Conservation (phyloP, 2,329 filamentous ascomycete genomes). For the Exophiala sp. region DNA sequence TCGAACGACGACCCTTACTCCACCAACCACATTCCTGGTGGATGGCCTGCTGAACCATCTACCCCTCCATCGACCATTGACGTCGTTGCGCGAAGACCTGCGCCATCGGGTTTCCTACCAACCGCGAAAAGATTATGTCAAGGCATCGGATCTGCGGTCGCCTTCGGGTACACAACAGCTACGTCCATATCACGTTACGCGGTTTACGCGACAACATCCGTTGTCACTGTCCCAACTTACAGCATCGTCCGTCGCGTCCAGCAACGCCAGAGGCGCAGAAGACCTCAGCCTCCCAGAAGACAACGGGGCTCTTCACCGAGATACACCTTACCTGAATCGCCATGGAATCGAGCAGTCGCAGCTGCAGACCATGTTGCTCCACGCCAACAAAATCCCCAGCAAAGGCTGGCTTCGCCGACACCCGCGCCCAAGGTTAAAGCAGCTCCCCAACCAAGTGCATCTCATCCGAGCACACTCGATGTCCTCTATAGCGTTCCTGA, state of each 20-base stretch:
- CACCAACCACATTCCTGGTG: constrained; percentile 19
- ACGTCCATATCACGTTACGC: constrained; percentile 2
- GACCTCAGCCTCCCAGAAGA: constrained; percentile 1
- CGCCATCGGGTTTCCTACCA: constrained; percentile 6
- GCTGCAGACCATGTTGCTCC: background rate
- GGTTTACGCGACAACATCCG: constrained; percentile 1
- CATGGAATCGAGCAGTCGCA: constrained; percentile 12
- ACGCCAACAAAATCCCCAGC: background rate
- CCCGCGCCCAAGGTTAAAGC: constrained; percentile 2
- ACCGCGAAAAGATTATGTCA: constrained; percentile 18
- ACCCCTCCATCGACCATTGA: constrained; percentile 9
- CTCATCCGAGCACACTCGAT: background rate
- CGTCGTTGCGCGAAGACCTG: constrained; percentile 13
- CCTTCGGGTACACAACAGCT: constrained; percentile 1
- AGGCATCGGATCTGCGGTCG: constrained; percentile 6
- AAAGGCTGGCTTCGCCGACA: too few species aligned
- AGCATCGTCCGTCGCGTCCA: constrained; percentile 15
- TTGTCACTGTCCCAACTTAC: constrained; percentile 14
- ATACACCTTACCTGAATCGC: constrained; percentile 8
- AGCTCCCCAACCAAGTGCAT: background rate
- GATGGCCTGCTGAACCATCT: constrained; percentile 16
- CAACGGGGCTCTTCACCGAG: background rate
- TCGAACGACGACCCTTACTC: constrained; percentile 18
- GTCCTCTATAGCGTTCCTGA: constrained; percentile 10
- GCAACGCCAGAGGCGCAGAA: constrained; percentile 7